Percentiles rank a stretch among this genome's conserved stretches.
phyloP scores from a whole-genome alignment of 2,329 filamentous ascomycete genomes.

The Nakataea oryzae region DNA sequence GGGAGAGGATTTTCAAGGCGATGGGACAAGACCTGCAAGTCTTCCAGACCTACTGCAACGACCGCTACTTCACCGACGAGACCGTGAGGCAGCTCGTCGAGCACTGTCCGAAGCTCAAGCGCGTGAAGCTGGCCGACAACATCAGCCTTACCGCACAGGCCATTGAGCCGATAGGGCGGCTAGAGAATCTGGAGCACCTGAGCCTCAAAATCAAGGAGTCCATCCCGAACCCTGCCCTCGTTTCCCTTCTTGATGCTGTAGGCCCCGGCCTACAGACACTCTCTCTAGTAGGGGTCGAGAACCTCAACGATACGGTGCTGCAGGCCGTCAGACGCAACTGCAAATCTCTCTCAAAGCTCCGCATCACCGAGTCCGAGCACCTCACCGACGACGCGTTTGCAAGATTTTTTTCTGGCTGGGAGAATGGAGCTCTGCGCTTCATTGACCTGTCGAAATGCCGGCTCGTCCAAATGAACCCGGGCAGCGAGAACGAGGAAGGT shows the following conservation, averaged over 20 bases:
- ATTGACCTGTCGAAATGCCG: constrained; percentile 72
- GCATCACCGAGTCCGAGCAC: constrained; percentile 65
- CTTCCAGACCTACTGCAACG: constrained; percentile 74
- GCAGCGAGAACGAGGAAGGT: constrained; percentile 48
- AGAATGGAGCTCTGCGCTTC: constrained; percentile 58
- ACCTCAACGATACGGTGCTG: constrained; percentile 60
- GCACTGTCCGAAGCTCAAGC: constrained; percentile 56
- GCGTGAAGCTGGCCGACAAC: constrained; percentile 75
- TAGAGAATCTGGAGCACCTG: constrained; percentile 61
- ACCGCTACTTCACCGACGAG: constrained; percentile 69
- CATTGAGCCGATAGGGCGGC: constrained; percentile 1
- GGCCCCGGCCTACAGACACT: constrained; percentile 65
- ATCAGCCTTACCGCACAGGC: constrained; percentile 48
- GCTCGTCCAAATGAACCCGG: constrained; percentile 52
- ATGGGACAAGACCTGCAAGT: constrained; percentile 56
- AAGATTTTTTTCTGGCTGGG: constrained; percentile 65
- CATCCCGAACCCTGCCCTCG: constrained; percentile 46
- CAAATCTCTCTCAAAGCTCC: constrained; percentile 59
- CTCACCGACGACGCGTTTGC: constrained; percentile 68
- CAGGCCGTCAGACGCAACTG: constrained; percentile 62
- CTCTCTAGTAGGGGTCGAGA: constrained; percentile 59
- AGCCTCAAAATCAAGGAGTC: constrained; percentile 56
- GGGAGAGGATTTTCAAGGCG: constrained; percentile 57
- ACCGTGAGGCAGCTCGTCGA: constrained; percentile 51
- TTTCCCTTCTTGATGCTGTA: constrained; percentile 48